These are phyloP conservation scores for Apiosordaria backusii DNA, from an alignment of 495 filamentous ascomycete genomes.

Conservation along the genomic window DNA sequence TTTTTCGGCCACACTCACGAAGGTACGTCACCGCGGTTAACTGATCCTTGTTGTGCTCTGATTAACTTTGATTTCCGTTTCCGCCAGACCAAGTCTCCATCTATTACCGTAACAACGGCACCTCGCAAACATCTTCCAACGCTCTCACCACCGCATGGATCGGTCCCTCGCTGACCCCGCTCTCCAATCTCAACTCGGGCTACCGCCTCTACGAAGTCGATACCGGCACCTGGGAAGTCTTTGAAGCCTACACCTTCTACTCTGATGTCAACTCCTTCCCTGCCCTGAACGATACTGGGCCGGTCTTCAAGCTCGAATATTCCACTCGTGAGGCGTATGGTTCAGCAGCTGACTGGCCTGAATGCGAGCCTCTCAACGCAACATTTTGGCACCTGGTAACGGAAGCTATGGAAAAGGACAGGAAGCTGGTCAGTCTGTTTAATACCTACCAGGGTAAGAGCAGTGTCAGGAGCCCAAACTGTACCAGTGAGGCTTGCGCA, in stretches of 20 bases:
- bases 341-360: constrained; percentile 42
- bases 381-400: constrained; percentile 59
- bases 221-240: constrained; percentile 50
- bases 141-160: constrained; percentile 49
- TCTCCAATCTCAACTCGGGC: constrained; percentile 54
- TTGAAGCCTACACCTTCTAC: constrained; percentile 52
- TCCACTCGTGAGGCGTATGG: constrained; percentile 54
- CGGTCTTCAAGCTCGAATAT: constrained; percentile 52
- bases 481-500: constrained; percentile 48
- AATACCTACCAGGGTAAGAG: constrained; percentile 54
- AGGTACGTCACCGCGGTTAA: constrained; percentile 36
- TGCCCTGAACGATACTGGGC: constrained; percentile 35
- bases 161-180: constrained; percentile 51
- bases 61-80: background rate
- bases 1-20: constrained; percentile 59
- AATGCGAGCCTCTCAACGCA: constrained; percentile 50
- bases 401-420: constrained; percentile 55
- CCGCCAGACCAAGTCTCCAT: constrained; percentile 41
- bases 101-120: constrained; percentile 52
- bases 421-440: constrained; percentile 44
- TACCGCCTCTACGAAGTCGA: constrained; percentile 57
- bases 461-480: constrained; percentile 50
- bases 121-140: constrained; percentile 35
- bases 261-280: constrained; percentile 48
- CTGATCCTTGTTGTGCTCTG: background rate